Evolutionary conservation across 2,329 filamentous ascomycete species (phyloP), one percentile per base, ranked within the genome.

Genomic region (Simplicillium sp.): DNA sequence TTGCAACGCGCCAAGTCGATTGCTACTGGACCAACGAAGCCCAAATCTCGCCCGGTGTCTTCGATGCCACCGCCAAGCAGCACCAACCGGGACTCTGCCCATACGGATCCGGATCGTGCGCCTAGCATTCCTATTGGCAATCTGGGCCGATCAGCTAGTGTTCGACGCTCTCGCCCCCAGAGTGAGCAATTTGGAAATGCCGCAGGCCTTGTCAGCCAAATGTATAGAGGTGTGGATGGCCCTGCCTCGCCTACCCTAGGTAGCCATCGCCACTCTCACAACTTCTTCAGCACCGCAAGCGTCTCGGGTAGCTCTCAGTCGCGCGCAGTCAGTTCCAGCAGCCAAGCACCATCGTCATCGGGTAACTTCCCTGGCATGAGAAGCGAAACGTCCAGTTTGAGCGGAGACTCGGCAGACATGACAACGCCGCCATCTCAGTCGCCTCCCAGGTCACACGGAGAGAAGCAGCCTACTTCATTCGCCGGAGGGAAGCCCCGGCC

Each of bases 121-220:
- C 84, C 85, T 32, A 80, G 80, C 54, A 86, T 89, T 51, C 84
- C 84, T 16, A 80, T 89, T 49, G 71, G 66, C 60, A 75, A 57
- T 55, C 67, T 70, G 46, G 71, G 61, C 46, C 76, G 70, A 46
- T 70, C 67, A 17, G 61, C 68, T 36, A 78, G 72, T 60, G 68
- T 70, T 40, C 70, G 75, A 46, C 70, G 70, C 44, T 57, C 58
- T 39, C 67, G 78, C 32, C 79, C 79, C 41, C 75, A 76, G 64
- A 80, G 76, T 52, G 78, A 82, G 51, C 78, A 82, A 58, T 76
- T 67, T 54, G 73, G 73, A 1, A 65, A 65, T 35, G 80, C 80
- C 14, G 84, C 85, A 7, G 78, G 74, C 44, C 76, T 94, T 25
- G 82, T 95, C 37, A 87, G 86, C 52, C 88, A 89, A 60, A 94